phyloP scores from a whole-genome alignment of 257 asterid genomes.

The Solanum virginianum region DNA sequence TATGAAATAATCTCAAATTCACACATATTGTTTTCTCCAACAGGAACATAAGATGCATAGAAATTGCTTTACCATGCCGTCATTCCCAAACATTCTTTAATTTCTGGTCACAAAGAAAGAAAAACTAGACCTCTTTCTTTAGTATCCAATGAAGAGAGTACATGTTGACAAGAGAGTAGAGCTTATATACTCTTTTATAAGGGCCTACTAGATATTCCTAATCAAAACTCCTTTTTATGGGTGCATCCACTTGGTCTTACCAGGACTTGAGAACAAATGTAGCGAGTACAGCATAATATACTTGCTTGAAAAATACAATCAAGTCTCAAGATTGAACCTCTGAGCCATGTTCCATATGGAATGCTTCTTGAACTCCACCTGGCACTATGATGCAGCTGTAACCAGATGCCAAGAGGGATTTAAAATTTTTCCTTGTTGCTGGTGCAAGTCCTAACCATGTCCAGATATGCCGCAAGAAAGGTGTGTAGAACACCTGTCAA shows the following conservation, averaged over 20 bases:
- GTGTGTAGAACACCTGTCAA: conserved; percentile 77
- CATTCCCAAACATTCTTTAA: not conserved
- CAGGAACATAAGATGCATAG: not conserved
- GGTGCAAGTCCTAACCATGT: conserved; percentile 87
- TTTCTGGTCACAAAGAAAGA: not conserved
- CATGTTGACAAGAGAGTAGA: not conserved
- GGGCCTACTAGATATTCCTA: not conserved
- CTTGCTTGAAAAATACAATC: not conserved
- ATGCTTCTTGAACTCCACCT: conserved; percentile 89
- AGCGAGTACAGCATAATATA: not conserved
- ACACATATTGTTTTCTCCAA: not conserved
- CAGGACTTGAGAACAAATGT: not conserved
- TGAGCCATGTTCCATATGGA: conserved; percentile 66
- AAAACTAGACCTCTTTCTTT: not conserved
- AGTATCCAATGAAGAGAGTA: not conserved
- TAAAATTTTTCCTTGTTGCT: conserved; percentile 57
- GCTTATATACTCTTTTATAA: not conserved
- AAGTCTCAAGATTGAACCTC: conserved; percentile 42
- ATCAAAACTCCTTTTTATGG: not conserved
- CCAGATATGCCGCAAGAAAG: conserved; percentile 95
- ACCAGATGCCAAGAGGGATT: conserved; percentile 65
- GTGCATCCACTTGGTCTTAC: not conserved
- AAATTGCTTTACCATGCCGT: not conserved
- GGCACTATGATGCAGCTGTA: conserved; percentile 86
- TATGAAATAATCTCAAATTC: not conserved